Base-by-base conservation (phyloP, 129 eudicot species). In the Rutidosis leptorrhynchoides region DNA sequence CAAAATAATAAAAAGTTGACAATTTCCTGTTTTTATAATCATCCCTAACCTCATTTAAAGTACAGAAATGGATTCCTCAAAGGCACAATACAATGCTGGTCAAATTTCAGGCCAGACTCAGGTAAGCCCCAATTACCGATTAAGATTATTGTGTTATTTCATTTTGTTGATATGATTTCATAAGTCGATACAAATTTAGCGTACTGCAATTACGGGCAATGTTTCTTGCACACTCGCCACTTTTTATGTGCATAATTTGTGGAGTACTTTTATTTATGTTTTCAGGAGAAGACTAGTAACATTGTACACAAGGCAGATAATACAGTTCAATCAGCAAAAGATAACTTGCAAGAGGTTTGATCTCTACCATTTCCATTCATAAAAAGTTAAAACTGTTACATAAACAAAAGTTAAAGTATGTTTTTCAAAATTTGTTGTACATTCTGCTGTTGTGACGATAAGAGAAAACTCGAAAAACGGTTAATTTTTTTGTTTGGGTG, bases 201-300 rank as follows among this genome's bases (percentile, higher is more conserved):
- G 37, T 28, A 42, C 49, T 1, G 12, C 26, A 0, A 16, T 65
- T 26, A 3, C 7, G 12, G 12, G 46, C n/a, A 40, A 40, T 40
- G 46, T 40, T n/a, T n/a, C n/a, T n/a, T n/a, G n/a, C n/a, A n/a
- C n/a, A n/a, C n/a, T n/a, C n/a, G n/a, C 3, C 46, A 40, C n/a
- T 11, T 40, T 12, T 29, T 14, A 46, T n/a, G 65, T 14, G 15
- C 3, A 21, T 1, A 53, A 26, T 22, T 20, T 21, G 25, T n/a
- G 12, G 8, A 53, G 19, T 22, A 52, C 6, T 21, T 9, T 6
- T 28, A 29, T 8, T 8, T 6, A 17, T 58, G 33, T 58, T 68
- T 70, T 27, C 79, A 85, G 91, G 91, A 85, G 72, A 85, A 85
- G 71, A 62, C 78, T 24, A 72, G 54, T 58, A 70, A 73, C 54